Conservation (phyloP, 495 filamentous ascomycete species). For the Aspergillus bertholletiae region DNA sequence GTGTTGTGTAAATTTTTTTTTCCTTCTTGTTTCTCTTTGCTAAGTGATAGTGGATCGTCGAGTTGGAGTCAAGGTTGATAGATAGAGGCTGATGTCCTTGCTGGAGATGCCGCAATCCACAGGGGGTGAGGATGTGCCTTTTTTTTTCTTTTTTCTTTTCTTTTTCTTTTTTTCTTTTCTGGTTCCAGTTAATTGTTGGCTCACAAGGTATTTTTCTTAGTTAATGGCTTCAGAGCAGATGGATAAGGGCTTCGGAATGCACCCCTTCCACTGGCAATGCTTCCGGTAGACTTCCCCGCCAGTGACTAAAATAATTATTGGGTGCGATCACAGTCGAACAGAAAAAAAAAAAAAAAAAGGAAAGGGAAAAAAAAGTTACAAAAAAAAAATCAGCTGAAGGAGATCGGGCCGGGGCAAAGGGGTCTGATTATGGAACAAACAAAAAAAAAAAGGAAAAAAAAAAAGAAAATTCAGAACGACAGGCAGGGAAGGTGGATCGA, state of each 20-base stretch:
- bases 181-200: not conserved
- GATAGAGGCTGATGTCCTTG: too few relatives aligned
- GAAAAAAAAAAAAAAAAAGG: not conserved
- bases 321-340: not conserved
- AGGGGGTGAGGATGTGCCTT: not conserved
- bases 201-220: not conserved
- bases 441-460: slow-evolving; percentile 12
- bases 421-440: too few relatives aligned
- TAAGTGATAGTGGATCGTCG: slow-evolving; percentile 9
- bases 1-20: too few relatives aligned
- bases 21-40: too few relatives aligned
- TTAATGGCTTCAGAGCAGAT: slow-evolving; percentile 6
- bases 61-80: slow-evolving; percentile 7
- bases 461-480: slow-evolving; percentile 4
- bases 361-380: slow-evolving; percentile 2
- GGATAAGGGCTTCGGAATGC: not conserved
- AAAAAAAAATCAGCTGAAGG: not conserved
- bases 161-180: not conserved
- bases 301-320: not conserved
- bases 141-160: not conserved
- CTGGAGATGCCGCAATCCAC: not conserved
- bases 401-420: too few relatives aligned
- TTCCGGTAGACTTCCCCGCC: not conserved
- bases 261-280: not conserved
- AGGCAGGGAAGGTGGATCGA: slow-evolving; percentile 9